A percentile compares a stretch with the other conserved stretches of the same genome.
phyloP scores from a whole-genome alignment of 2,329 filamentous ascomycete species.

The Thielaviopsis punctulata region DNA sequence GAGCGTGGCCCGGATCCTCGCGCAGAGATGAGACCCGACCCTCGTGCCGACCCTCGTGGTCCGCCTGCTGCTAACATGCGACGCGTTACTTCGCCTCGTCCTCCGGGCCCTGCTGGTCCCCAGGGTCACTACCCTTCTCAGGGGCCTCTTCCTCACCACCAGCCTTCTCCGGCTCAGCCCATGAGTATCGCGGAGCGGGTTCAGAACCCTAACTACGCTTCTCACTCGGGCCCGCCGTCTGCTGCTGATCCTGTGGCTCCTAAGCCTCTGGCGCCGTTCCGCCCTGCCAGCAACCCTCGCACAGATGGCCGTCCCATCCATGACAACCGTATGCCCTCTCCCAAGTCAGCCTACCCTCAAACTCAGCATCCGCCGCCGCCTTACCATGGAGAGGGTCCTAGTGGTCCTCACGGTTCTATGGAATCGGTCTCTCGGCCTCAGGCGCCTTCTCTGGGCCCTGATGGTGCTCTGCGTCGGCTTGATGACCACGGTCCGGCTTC shows the following conservation, averaged over 20 bases:
- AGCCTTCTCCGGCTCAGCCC: slow-evolving; percentile 24
- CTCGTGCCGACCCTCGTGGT: slow-evolving; percentile 14
- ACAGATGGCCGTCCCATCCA: slow-evolving; percentile 67
- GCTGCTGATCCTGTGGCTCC: slow-evolving; percentile 9
- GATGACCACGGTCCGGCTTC: slow-evolving; percentile 66
- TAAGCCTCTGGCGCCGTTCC: slow-evolving; percentile 43
- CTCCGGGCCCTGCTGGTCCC: slow-evolving; percentile 29
- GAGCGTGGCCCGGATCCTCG: slow-evolving; percentile 13
- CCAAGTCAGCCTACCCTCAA: slow-evolving; percentile 69
- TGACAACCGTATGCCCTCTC: slow-evolving; percentile 80
- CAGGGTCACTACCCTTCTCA: slow-evolving; percentile 24
- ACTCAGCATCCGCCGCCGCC: slow-evolving; percentile 37
- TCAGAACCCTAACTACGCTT: slow-evolving; percentile 43
- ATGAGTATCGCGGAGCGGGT: slow-evolving; percentile 24
- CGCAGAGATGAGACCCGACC: slow-evolving; percentile 5
- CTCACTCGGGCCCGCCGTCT: slow-evolving; percentile 22
- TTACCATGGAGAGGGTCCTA: slow-evolving; percentile 48
- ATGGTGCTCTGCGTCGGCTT: slow-evolving; percentile 43
- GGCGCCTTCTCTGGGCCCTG: slow-evolving; percentile 34
- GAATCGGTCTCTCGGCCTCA: slow-evolving; percentile 42
- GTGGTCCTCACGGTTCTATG: slow-evolving; percentile 36
- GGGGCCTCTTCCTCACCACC: slow-evolving; percentile 16
- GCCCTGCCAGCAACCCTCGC: slow-evolving; percentile 56
- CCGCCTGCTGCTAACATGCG: slow-evolving; percentile 25
- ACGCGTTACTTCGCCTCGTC: background rate